Percentiles rank a stretch among this genome's conserved stretches.
phyloP scores from a whole-genome alignment of 169 alveolate genomes.

The Haemoproteus tartakovskyi region DNA sequence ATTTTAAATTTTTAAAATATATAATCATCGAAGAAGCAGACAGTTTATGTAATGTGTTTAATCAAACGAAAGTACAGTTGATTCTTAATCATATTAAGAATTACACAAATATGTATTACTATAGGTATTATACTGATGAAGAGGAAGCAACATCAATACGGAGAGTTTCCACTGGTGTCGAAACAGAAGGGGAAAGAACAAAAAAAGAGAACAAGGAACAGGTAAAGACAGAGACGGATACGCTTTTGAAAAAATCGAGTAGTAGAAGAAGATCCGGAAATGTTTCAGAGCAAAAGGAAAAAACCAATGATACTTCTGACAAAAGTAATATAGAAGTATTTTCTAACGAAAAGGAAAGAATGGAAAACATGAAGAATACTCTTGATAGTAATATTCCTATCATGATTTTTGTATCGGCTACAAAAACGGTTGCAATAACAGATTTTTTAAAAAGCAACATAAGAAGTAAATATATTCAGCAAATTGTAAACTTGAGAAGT shows the following conservation, averaged over 20 bases:
- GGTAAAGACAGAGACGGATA: too few relatives aligned
- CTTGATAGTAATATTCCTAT: slow-evolving; percentile 47
- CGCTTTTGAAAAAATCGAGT: too few relatives aligned
- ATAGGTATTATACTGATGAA: not conserved
- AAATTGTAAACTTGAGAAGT: slow-evolving; percentile 40
- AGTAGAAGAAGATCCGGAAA: not conserved
- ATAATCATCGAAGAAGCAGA: slow-evolving; percentile 45
- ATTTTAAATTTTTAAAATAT: slow-evolving; percentile 62
- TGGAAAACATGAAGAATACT: slow-evolving; percentile 37
- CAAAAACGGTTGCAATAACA: slow-evolving; percentile 46
- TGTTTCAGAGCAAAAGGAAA: not conserved
- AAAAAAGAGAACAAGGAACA: not conserved
- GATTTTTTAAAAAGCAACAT: slow-evolving; percentile 51
- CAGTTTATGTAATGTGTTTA: slow-evolving; percentile 47
- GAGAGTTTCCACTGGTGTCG: not conserved
- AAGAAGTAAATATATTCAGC: slow-evolving; percentile 54
- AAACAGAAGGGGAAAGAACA: not conserved
- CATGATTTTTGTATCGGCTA: slow-evolving; percentile 50
- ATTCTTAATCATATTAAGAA: slow-evolving; percentile 35
- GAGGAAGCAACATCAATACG: not conserved
- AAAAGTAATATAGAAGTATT: not conserved
- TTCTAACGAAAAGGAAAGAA: slow-evolving; percentile 1
- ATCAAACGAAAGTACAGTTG: slow-evolving; percentile 47
- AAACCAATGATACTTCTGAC: not conserved
- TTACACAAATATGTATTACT: slow-evolving; percentile 63